Percentiles rank a stretch among this genome's conserved stretches.
These are phyloP conservation scores for Pulveroboletus sp. DNA, from an alignment of 768 basidiomycete genomes.

Conservation along the genomic window DNA sequence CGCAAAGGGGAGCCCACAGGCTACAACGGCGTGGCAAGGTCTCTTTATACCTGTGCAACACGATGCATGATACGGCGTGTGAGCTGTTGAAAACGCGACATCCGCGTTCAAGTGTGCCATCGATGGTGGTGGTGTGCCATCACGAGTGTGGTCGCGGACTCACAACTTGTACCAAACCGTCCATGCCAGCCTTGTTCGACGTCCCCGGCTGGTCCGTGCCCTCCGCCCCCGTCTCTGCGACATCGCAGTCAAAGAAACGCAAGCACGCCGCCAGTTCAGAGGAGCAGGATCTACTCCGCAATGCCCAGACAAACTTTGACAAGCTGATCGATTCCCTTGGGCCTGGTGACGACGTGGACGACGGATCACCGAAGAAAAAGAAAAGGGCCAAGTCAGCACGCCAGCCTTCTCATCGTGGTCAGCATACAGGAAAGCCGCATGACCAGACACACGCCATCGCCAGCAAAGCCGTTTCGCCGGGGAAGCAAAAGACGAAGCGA, in stretches of 20 bases:
- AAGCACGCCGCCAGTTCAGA: conserved; percentile 49
- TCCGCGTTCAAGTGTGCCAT: conserved; percentile 18
- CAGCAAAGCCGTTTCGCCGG: conserved; percentile 2
- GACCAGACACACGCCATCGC: conserved; percentile 1
- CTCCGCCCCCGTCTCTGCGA: conserved; percentile 37
- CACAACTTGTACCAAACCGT: conserved; percentile 6
- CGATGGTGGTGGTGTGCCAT: neutral
- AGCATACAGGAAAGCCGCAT: conserved; percentile 1
- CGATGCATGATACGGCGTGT: conserved; percentile 14
- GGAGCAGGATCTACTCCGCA: conserved; percentile 33
- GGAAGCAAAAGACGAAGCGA: conserved; percentile 18
- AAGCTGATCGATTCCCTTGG: conserved; percentile 55
- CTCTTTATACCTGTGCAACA: conserved; percentile 18
- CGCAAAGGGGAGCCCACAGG: neutral
- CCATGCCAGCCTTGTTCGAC: conserved; percentile 48
- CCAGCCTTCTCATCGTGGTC: conserved; percentile 7
- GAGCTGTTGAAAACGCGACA: conserved; percentile 14
- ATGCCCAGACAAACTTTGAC: conserved; percentile 54
- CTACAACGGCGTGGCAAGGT: neutral
- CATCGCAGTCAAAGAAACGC: conserved; percentile 39
- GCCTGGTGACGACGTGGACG: conserved; percentile 30
- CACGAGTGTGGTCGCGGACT: neutral
- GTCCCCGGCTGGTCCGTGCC: conserved; percentile 69
- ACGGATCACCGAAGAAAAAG: conserved; percentile 20
- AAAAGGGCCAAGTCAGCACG: conserved; percentile 7